Evolutionary conservation across 75 land plant genomes (phyloP), one percentile per base, ranked within the genome.

Genomic region (Gnetum montanum): DNA sequence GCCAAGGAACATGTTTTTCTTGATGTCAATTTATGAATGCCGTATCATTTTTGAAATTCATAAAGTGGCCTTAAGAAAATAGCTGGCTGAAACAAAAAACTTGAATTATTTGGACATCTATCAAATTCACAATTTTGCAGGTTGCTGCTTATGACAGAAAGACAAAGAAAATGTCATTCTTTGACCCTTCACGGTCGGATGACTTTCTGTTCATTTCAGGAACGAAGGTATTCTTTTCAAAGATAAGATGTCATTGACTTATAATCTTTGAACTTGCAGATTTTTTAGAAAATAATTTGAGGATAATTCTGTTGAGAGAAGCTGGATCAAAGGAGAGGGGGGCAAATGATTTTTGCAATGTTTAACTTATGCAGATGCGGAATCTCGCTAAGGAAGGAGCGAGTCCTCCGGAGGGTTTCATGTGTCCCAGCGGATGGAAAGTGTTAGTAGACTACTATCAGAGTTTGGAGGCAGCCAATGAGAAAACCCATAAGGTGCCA

Each of bases 141-240:
- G 99, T 95, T 10, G 99, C 99, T 29, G 92, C 99, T 47, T 95
- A 90, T 76, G 99, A 95, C 62, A 90, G 83, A 40, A 56, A 57
- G 4, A 65, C 46, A 62, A 74, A 88, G 51, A 73, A 81, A 67
- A 95, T 95, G 99, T 85, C 99, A 49, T 95, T 95, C 57, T 95
- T 95, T 57, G 97, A 95, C 34, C 97, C 91, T 46, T 75, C 85
- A n/a, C 83, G 96, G 33, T 76, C 86, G 18, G 53, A 95, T 60
- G 99, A 95, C 57, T 95, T 95, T 54, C 71, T 86, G 28, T 95
- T 95, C 73, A 90, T 95, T 54, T 95, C 96, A 25, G 99, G 99
- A 48, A 95, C 96, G 46, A 95, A 90, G 98, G 97, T 88, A 64
- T 16, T 53, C 22, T n/a, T n/a, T n/a, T n/a, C n/a, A 51, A 27